A percentile compares a stretch with the other conserved stretches of the same genome.
Conservation (phyloP, 306 rosid species). For the Quercus dentata region DNA sequence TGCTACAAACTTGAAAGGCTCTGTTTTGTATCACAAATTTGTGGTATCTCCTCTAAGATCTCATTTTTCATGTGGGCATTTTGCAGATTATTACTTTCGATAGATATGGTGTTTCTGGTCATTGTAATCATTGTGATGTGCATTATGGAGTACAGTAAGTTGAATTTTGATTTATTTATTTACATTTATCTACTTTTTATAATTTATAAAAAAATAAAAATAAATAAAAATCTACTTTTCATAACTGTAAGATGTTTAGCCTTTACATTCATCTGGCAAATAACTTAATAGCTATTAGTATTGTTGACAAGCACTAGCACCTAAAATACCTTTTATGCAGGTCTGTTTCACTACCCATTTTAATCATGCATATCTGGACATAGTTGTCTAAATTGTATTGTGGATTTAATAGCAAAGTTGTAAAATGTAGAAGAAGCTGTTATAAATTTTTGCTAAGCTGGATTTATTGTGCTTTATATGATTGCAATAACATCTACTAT, state of each 20-base stretch:
- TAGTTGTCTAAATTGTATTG: neutral
- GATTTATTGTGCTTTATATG: neutral
- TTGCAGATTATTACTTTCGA: conserved; percentile 85
- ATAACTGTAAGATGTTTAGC: neutral
- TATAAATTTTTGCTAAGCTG: neutral
- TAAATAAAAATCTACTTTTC: neutral
- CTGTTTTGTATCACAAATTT: neutral
- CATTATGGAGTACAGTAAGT: conserved; percentile 70
- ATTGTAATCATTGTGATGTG: conserved; percentile 85
- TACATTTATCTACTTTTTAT: neutral
- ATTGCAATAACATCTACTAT: neutral
- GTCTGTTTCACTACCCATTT: neutral
- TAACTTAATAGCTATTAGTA: neutral
- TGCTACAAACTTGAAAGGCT: conserved; percentile 13
- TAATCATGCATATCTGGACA: neutral
- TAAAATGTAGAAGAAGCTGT: neutral
- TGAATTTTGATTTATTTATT: conserved; percentile 2
- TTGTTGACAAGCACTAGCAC: neutral
- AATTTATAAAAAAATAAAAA: too few relatives aligned
- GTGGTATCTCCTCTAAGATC: neutral
- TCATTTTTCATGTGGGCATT: conserved; percentile 11
- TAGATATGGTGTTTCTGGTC: conserved; percentile 82
- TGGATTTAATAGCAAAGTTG: neutral
- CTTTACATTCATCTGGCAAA: neutral
- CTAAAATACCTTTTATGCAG: neutral